Conservation (phyloP, 2,329 filamentous ascomycete species). For the Aureobasidium melanogenum region DNA sequence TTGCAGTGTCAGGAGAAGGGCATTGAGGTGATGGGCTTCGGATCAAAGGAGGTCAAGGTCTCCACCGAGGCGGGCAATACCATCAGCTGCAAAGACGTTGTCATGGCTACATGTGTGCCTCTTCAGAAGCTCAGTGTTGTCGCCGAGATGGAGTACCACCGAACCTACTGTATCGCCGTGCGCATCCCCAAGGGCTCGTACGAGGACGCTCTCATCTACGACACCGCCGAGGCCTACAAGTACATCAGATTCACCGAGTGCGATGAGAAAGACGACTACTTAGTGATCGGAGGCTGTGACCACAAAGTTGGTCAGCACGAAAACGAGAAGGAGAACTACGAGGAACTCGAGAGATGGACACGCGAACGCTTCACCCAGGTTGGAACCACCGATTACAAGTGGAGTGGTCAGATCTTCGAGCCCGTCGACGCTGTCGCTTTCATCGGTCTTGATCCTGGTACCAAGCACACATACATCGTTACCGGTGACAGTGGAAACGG, state of each 20-base stretch:
- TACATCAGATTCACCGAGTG: slow-evolving; percentile 47
- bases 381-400: slow-evolving; percentile 44
- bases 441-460: slow-evolving; percentile 47
- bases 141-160: slow-evolving; percentile 44
- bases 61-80: slow-evolving; percentile 39
- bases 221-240: slow-evolving; percentile 47
- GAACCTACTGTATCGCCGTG: slow-evolving; percentile 50
- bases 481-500: slow-evolving; percentile 52
- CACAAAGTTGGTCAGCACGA: slow-evolving; percentile 50
- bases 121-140: slow-evolving; percentile 48
- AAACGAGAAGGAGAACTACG: slow-evolving; percentile 34
- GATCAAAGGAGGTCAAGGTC: slow-evolving; percentile 39
- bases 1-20: slow-evolving; percentile 41
- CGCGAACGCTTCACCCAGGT: slow-evolving; percentile 45
- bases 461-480: slow-evolving; percentile 43
- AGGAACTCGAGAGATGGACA: slow-evolving; percentile 45
- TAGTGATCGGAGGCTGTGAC: slow-evolving; percentile 49
- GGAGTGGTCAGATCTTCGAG: slow-evolving; percentile 51
- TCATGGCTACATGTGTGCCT: slow-evolving; percentile 48
- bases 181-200: slow-evolving; percentile 43
- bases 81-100: slow-evolving; percentile 40
- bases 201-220: slow-evolving; percentile 49
- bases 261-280: slow-evolving; percentile 46
- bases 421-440: slow-evolving; percentile 47
- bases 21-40: slow-evolving; percentile 36